Conservation (phyloP, 495 filamentous ascomycete genomes). For the Talaromyces proteolyticus region DNA sequence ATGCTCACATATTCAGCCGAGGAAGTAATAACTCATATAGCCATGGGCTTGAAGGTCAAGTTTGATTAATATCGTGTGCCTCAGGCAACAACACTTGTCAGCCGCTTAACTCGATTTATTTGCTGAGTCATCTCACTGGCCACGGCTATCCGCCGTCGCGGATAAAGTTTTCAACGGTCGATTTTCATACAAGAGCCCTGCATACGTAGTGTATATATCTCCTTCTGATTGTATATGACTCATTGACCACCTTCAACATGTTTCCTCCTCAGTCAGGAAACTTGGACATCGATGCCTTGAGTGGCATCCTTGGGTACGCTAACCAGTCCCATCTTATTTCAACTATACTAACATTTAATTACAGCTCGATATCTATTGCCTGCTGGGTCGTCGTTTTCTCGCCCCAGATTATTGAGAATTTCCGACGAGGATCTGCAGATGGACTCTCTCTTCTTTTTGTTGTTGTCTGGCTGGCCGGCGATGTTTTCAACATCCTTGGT, state of each 20-base stretch:
- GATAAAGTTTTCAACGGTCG: too few relatives aligned
- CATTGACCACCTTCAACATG: constrained; percentile 37
- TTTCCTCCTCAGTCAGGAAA: constrained; percentile 61
- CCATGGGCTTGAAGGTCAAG: too few relatives aligned
- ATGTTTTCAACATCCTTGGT: constrained; percentile 95
- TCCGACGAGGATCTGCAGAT: constrained; percentile 78
- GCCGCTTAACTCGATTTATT: too few relatives aligned
- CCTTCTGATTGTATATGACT: background rate
- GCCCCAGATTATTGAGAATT: constrained; percentile 94
- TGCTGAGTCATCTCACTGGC: too few relatives aligned
- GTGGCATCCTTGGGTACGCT: constrained; percentile 77
- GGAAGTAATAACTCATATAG: too few relatives aligned
- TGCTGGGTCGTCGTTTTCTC: constrained; percentile 98
- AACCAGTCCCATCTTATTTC: background rate
- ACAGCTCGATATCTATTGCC: constrained; percentile 89
- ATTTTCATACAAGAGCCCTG: too few relatives aligned
- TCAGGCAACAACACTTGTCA: too few relatives aligned
- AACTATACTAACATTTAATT: background rate
- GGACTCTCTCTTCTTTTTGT: constrained; percentile 88
- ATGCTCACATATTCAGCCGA: too few relatives aligned
- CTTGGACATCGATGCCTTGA: constrained; percentile 80
- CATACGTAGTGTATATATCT: too few relatives aligned
- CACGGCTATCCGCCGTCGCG: too few relatives aligned
- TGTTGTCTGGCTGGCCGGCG: constrained; percentile 82
- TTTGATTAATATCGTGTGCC: too few relatives aligned